Evolutionary conservation across 163 green algal genomes (phyloP).

Genomic region (Chloromonas sp.): DNA sequence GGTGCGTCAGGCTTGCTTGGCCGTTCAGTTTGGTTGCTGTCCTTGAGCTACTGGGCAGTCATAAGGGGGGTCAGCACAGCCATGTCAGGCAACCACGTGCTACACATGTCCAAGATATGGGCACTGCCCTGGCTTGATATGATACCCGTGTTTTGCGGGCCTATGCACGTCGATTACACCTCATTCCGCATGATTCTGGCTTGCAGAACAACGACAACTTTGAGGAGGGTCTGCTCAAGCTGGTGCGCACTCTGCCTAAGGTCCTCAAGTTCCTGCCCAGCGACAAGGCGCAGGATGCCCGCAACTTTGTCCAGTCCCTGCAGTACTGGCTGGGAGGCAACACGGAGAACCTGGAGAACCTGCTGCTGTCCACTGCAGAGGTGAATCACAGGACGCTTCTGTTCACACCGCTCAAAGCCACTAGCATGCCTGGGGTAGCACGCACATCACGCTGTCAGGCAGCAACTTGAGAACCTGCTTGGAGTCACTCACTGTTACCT

Average conservation of each 20-base stretch:
- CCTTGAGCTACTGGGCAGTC: not conserved
- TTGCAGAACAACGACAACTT: constrained; percentile 94
- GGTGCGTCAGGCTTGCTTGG: constrained; percentile 37
- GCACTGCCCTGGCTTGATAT: too few relatives aligned
- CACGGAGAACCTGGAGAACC: constrained; percentile 94
- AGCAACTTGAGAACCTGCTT: not conserved
- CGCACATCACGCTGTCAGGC: too few relatives aligned
- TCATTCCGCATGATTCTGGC: not conserved
- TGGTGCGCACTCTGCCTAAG: constrained; percentile 95
- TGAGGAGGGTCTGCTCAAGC: constrained; percentile 97
- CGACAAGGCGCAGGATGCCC: constrained; percentile 94
- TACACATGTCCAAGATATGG: not conserved
- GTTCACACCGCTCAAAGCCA: too few relatives aligned
- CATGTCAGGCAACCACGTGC: not conserved
- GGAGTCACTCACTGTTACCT: too few relatives aligned
- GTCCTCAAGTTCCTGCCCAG: constrained; percentile 96
- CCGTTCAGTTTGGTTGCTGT: constrained; percentile 66
- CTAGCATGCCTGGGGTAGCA: too few relatives aligned
- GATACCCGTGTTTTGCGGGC: too few relatives aligned
- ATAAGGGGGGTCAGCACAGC: too few relatives aligned
- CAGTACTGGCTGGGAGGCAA: constrained; percentile 98
- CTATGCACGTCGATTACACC: not conserved
- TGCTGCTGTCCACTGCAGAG: constrained; percentile 80
- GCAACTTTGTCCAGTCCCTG: constrained; percentile 87
- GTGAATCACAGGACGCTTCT: not conserved